Base-by-base conservation (phyloP, 768 basidiomycete genomes). In the Russula lepida region DNA sequence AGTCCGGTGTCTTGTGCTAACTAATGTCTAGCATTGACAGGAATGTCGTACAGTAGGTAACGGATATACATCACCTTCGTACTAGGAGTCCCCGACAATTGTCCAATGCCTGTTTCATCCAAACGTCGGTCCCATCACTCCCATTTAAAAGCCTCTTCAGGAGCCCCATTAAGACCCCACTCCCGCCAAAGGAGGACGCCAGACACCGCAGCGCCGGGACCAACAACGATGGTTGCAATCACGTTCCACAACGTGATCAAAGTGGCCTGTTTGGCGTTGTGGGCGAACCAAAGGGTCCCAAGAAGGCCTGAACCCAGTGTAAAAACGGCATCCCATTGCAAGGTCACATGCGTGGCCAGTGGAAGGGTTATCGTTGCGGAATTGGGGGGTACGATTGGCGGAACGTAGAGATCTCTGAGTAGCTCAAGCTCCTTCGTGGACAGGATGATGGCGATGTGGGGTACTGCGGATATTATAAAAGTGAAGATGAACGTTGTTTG, bases 111-210 rank as follows among this genome's bases (percentile, higher is more conserved):
- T 13, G 13, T 35, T 32, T 32, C 30, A 32, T n/a, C 30, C 30
- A 32, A 6, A 7, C 9, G 7, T 23, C 32, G 1, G 13, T 9
- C 12, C 53, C 23, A 54, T 28, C 19, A 27, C 27, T 39, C 21
- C 13, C 63, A 56, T 23, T 50, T 32, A 27, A 37, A 19, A 21
- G 6, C 50, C 12, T 57, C 63, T 28, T 37, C 35, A 4, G 13
- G 15, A 2, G 13, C 13, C 4, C 58, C 51, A 28, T 66, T 60
- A n/a, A 66, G 48, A 55, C n/a, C 53, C 54, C 49, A 44, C 35
- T 60, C 65, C 21, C 58, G 53, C 58, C 62, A 66, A 27, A 66
- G 25, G 35, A 64, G 56, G 28, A 60, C 52, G 17, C 65, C 63
- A 11, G 63, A 59, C 17, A 64, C 28, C 12, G 65, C 63, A 25